phyloP scores from a whole-genome alignment of 208 protist genomes.

The Leishmania turanica region DNA sequence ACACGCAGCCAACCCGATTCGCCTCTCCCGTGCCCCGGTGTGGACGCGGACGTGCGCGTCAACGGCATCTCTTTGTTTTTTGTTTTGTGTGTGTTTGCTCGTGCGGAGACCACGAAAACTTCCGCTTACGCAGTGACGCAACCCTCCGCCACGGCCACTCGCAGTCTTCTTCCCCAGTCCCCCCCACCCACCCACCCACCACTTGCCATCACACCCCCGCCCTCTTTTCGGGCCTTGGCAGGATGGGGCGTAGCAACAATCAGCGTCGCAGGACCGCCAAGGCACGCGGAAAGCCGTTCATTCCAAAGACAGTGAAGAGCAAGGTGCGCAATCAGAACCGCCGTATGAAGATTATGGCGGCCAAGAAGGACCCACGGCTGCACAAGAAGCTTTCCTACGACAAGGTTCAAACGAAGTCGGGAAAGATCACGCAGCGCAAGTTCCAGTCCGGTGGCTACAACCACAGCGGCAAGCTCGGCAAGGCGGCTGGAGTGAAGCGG shows the following conservation, averaged over 20 bases:
- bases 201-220: background rate
- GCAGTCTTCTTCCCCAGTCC: background rate
- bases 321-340: conserved; percentile 73
- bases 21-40: background rate
- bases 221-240: background rate
- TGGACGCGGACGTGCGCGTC: background rate
- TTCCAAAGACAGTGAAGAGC: conserved; percentile 85
- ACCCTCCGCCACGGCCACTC: background rate
- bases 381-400: conserved; percentile 76
- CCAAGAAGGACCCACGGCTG: conserved; percentile 39
- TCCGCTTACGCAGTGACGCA: background rate
- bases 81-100: background rate
- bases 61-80: background rate
- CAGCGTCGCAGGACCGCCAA: conserved; percentile 75
- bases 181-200: too few species aligned
- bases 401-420: conserved; percentile 66
- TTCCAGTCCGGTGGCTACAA: conserved; percentile 85
- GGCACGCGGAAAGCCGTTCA: conserved; percentile 53
- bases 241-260: conserved; percentile 90
- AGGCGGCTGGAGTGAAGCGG: conserved; percentile 64
- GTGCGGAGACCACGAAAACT: background rate
- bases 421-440: conserved; percentile 61
- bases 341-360: conserved; percentile 52
- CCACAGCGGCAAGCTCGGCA: conserved; percentile 76
- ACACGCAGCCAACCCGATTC: background rate